A percentile compares a stretch with the other conserved stretches of the same genome.
Evolutionary conservation across 2,329 filamentous ascomycete species (phyloP).

Genomic region (Botryotinia calthae): DNA sequence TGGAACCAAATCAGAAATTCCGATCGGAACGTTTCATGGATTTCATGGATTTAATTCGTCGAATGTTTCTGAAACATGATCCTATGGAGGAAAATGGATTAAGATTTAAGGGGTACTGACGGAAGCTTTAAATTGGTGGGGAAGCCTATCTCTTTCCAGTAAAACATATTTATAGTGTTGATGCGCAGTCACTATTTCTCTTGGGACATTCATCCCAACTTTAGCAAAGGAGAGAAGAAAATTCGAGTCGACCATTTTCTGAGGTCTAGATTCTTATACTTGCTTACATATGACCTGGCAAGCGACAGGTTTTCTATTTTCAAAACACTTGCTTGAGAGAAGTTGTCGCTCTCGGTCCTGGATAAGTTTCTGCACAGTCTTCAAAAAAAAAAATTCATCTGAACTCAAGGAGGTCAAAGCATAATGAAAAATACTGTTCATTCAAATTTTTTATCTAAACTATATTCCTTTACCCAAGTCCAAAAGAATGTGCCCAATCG

Average conservation of each 20-base stretch:
- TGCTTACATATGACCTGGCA: not conserved
- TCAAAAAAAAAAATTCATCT: not conserved
- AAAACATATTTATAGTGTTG: not conserved
- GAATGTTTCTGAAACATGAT: not conserved
- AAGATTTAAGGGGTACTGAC: constrained; percentile 2
- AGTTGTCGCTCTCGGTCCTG: not conserved
- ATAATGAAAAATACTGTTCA: not conserved
- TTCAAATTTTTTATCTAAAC: not conserved
- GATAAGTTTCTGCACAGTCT: not conserved
- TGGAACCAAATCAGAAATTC: not conserved
- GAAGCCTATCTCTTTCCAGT: not conserved
- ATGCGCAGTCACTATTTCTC: not conserved
- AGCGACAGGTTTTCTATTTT: not conserved
- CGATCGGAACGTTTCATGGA: not conserved
- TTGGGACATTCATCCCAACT: not conserved
- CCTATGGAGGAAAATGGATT: not conserved
- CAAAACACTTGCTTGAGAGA: not conserved
- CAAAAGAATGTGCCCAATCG: constrained; percentile 11
- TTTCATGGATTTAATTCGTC: constrained; percentile 10
- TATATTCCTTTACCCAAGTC: not conserved
- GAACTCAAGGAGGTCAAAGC: constrained; percentile 2
- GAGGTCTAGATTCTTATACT: not conserved
- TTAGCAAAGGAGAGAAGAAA: not conserved
- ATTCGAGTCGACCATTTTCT: not conserved
- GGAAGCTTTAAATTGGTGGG: not conserved